These are phyloP conservation scores for Calophaca sinica DNA, from an alignment of 306 rosid species.

Conservation along the genomic window DNA sequence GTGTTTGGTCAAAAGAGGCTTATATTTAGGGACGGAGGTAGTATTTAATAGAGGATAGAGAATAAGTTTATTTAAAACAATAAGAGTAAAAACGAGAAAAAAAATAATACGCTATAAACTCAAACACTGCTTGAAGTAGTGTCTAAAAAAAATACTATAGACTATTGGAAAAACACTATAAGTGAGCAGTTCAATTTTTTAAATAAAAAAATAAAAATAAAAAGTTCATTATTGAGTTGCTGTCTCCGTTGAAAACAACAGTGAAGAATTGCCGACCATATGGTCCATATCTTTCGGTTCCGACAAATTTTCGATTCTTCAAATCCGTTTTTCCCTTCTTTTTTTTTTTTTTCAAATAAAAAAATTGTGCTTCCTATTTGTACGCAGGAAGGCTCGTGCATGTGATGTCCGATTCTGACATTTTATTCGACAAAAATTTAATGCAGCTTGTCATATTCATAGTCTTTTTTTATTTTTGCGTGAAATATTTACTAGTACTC, in stretches of 20 bases:
- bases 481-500: slow-evolving; percentile 8
- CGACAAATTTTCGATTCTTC: slow-evolving; percentile 36
- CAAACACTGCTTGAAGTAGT: too few species aligned
- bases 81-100: too few species aligned
- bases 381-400: slow-evolving; percentile 42
- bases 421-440: slow-evolving; percentile 27
- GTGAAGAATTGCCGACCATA: slow-evolving; percentile 37
- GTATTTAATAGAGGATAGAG: too few species aligned
- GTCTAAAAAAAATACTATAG: too few species aligned
- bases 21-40: too few species aligned
- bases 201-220: too few species aligned
- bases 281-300: slow-evolving; percentile 39
- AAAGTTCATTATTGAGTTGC: background rate
- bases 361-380: slow-evolving; percentile 28
- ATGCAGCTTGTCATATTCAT: slow-evolving; percentile 37
- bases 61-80: too few species aligned
- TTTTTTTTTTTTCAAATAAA: background rate
- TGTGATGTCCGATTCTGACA: slow-evolving; percentile 43
- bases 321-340: background rate
- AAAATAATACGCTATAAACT: too few species aligned
- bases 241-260: slow-evolving; percentile 37
- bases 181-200: too few species aligned
- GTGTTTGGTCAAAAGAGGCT: too few species aligned
- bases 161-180: too few species aligned
- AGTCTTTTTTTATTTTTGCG: background rate